phyloP scores from a whole-genome alignment of 768 basidiomycete genomes.

The Terana coerulea region DNA sequence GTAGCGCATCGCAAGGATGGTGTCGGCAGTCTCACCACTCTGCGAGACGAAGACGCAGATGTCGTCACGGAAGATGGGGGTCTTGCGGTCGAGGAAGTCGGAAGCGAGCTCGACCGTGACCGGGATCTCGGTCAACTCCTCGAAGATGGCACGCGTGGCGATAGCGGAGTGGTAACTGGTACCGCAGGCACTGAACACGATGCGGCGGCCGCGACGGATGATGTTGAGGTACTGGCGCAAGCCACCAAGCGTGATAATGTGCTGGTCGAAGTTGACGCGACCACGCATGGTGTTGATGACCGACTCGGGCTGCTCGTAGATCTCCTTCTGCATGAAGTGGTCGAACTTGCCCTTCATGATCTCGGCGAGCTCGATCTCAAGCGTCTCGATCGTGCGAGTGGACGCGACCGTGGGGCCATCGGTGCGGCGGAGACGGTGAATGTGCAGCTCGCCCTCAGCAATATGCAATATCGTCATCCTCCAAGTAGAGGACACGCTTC shows the following conservation, averaged over 20 bases:
- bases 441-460: conserved; percentile 94
- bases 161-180: conserved; percentile 97
- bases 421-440: conserved; percentile 93
- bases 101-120: conserved; percentile 96
- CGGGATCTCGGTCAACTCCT: conserved; percentile 98
- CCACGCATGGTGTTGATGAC: conserved; percentile 99
- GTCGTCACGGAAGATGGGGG: conserved; percentile 99
- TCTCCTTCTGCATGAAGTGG: conserved; percentile 99
- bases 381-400: conserved; percentile 94
- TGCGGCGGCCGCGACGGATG: conserved; percentile 90
- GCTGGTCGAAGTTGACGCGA: conserved; percentile 95
- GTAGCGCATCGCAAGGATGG: conserved; percentile 93
- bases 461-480: conserved; percentile 99
- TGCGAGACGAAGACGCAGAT: conserved; percentile 95
- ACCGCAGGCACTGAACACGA: conserved; percentile 98
- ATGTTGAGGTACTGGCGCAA: conserved; percentile 93
- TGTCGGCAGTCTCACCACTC: conserved; percentile 98
- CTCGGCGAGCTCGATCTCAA: conserved; percentile 98
- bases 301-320: conserved; percentile 98
- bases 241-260: conserved; percentile 91
- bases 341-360: conserved; percentile 99
- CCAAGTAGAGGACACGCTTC: conserved; percentile 96
- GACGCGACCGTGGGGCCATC: conserved; percentile 58
- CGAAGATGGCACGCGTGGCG: conserved; percentile 96
- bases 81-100: conserved; percentile 98